Conservation (phyloP, 768 basidiomycete species). For the Suillus sp. region DNA sequence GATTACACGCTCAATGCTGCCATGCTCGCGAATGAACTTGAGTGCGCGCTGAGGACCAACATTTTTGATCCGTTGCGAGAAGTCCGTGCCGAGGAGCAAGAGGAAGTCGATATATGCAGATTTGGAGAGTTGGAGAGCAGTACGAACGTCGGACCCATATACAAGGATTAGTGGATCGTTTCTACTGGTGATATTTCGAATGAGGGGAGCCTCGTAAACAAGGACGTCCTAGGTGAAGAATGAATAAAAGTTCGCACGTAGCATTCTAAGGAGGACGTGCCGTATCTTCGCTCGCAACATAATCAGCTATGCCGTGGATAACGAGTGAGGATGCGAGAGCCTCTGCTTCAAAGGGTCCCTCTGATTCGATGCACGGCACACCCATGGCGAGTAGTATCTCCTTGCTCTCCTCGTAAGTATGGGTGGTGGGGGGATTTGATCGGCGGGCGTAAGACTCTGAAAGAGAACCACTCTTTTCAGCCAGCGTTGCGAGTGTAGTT, state of each 20-base stretch:
- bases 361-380: slow-evolving; percentile 71
- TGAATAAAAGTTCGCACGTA: slow-evolving; percentile 14
- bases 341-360: slow-evolving; percentile 80
- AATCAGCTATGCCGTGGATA: slow-evolving; percentile 75
- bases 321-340: slow-evolving; percentile 82
- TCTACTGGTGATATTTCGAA: slow-evolving; percentile 73
- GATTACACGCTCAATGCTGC: slow-evolving; percentile 72
- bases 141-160: slow-evolving; percentile 63
- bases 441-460: slow-evolving; percentile 68
- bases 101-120: slow-evolving; percentile 78
- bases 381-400: slow-evolving; percentile 78
- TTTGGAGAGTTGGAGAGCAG: slow-evolving; percentile 55
- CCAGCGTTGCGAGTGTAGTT: slow-evolving; percentile 36
- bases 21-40: slow-evolving; percentile 70
- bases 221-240: slow-evolving; percentile 64
- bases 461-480: slow-evolving; percentile 55
- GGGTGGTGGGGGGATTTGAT: slow-evolving; percentile 57
- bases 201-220: slow-evolving; percentile 77
- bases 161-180: slow-evolving; percentile 62
- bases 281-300: slow-evolving; percentile 89
- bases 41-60: slow-evolving; percentile 80
- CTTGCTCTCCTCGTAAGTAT: slow-evolving; percentile 71
- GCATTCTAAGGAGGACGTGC: slow-evolving; percentile 40
- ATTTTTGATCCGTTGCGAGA: slow-evolving; percentile 80
- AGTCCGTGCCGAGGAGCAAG: slow-evolving; percentile 88